phyloP scores from a whole-genome alignment of 2,329 filamentous ascomycete genomes.

The Epichloe typhina region DNA sequence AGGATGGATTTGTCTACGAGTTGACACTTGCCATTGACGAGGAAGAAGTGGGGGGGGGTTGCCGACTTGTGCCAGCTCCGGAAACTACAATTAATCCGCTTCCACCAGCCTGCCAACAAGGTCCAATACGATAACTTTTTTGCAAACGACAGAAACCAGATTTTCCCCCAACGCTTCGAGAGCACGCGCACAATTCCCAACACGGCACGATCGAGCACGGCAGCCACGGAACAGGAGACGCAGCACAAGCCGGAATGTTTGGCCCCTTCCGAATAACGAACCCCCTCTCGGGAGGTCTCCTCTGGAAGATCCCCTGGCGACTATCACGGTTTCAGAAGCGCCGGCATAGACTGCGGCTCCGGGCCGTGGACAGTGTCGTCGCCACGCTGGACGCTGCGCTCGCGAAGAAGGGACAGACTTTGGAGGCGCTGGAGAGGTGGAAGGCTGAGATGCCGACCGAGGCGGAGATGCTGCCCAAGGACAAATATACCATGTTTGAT shows the following conservation, averaged over 20 bases:
- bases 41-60: not conserved
- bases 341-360: conserved; percentile 70
- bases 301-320: conserved; percentile 97
- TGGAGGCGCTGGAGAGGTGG: conserved; percentile 77
- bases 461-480: conserved; percentile 85
- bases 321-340: conserved; percentile 85
- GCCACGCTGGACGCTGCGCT: conserved; percentile 70
- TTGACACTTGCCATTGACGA: too few species aligned
- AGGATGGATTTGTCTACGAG: too few species aligned
- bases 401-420: conserved; percentile 54
- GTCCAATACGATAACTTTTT: too few species aligned
- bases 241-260: conserved; percentile 49
- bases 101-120: too few species aligned
- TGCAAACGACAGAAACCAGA: too few species aligned
- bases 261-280: conserved; percentile 70
- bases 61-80: not conserved
- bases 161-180: too few species aligned
- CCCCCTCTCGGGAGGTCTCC: conserved; percentile 60
- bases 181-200: too few species aligned
- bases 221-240: not conserved
- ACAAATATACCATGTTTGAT: conserved; percentile 98
- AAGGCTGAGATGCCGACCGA: conserved; percentile 93
- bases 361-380: conserved; percentile 78
- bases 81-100: not conserved
- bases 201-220: too few species aligned